Evolutionary conservation across 306 rosid species (phyloP).

Genomic region (Lathyrus sativus): DNA sequence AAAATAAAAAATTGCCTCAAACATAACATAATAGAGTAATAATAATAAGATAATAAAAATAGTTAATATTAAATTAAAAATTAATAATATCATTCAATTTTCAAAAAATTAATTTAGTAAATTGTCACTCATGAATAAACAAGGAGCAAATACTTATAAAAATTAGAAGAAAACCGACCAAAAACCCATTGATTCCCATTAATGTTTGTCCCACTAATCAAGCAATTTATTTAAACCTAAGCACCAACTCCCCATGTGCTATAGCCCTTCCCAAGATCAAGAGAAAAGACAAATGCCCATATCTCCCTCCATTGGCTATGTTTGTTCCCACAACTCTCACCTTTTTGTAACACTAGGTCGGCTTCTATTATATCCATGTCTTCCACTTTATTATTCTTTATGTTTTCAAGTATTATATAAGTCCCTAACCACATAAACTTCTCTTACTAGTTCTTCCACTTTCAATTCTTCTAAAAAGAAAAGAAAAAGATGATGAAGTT

Average conservation of each 20-base stretch:
- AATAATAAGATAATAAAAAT: no score
- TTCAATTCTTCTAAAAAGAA: slow-evolving; percentile 11
- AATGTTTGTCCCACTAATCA: no score
- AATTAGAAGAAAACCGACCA: slow-evolving; percentile 41
- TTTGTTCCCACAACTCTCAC: slow-evolving; percentile 27
- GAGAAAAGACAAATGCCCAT: slow-evolving; percentile 42
- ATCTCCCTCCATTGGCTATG: slow-evolving; percentile 43
- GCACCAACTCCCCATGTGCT: slow-evolving; percentile 86
- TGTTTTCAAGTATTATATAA: slow-evolving; percentile 47
- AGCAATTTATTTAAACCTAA: no score
- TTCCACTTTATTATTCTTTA: slow-evolving; percentile 25
- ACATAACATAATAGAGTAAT: no score
- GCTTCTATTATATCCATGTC: slow-evolving; percentile 45
- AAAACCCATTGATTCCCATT: slow-evolving; percentile 45
- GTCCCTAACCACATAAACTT: slow-evolving; percentile 32
- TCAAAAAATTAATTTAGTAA: no score
- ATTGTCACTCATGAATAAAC: no score
- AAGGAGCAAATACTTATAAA: no score
- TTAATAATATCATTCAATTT: no score
- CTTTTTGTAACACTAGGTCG: slow-evolving; percentile 44
- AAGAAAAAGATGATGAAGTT: slow-evolving; percentile 73
- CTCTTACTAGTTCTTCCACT: slow-evolving; percentile 1
- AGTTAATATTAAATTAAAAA: no score
- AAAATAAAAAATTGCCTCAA: no score
- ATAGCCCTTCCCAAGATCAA: slow-evolving; percentile 46